Conservation (phyloP, 75 land plant species). For the Adiantum capillusveneris region DNA sequence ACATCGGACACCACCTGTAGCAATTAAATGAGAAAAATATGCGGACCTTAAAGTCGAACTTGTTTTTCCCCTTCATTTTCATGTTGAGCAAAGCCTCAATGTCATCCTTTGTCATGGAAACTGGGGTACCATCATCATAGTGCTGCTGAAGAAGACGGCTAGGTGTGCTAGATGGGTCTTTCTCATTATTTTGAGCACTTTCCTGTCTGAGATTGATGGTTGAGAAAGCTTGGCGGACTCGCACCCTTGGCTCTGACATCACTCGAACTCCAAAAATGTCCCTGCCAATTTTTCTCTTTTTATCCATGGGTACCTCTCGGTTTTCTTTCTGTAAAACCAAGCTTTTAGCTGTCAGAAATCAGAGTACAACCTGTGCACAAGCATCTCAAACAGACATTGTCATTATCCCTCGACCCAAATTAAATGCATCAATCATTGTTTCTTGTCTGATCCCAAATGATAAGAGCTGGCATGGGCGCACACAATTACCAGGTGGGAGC, state of each 20-base stretch:
- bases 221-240: constrained; percentile 13
- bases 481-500: no score
- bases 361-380: no score
- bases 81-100: constrained; percentile 46
- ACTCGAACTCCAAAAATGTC: background rate
- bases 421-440: no score
- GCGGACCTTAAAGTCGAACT: constrained; percentile 61
- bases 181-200: background rate
- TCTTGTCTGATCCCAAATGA: no score
- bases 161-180: constrained; percentile 2
- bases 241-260: constrained; percentile 10
- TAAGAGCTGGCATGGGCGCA: no score
- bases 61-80: constrained; percentile 58
- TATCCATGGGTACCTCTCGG: constrained; percentile 23
- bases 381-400: no score
- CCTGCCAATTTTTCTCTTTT: constrained; percentile 27
- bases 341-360: no score
- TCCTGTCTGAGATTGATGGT: constrained; percentile 13
- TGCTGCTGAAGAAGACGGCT: background rate
- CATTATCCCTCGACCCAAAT: no score
- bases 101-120: constrained; percentile 34
- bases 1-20: no score
- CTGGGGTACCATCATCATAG: background rate
- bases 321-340: constrained; percentile 20
- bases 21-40: no score